phyloP scores from a whole-genome alignment of 768 basidiomycete genomes.

The Phlebiopsis flavidoalba region DNA sequence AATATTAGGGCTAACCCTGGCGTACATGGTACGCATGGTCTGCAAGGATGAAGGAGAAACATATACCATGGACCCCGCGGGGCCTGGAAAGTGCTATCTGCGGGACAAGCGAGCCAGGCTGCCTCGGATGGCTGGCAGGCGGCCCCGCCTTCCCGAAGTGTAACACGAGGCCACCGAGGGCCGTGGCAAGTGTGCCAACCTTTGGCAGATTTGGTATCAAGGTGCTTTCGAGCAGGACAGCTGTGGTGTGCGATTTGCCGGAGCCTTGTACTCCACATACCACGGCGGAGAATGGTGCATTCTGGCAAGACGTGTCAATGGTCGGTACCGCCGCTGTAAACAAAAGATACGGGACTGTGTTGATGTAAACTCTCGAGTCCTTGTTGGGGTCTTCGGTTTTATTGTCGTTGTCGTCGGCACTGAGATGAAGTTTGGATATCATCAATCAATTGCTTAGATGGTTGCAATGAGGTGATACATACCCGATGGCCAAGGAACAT shows the following conservation, averaged over 20 bases:
- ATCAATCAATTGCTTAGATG: neutral
- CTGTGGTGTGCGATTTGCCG: constrained; percentile 70
- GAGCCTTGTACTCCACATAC: constrained; percentile 76
- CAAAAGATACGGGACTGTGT: constrained; percentile 44
- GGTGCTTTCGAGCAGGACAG: constrained; percentile 66
- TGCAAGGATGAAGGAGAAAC: constrained; percentile 56
- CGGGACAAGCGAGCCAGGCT: constrained; percentile 45
- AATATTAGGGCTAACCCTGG: constrained; percentile 43
- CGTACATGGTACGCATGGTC: constrained; percentile 53
- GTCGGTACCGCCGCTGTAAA: neutral
- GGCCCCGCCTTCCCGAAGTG: constrained; percentile 68
- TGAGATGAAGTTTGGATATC: neutral
- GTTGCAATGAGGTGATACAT: neutral
- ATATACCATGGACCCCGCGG: constrained; percentile 17
- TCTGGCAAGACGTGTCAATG: constrained; percentile 33
- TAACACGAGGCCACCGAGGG: constrained; percentile 59
- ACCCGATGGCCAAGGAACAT: constrained; percentile 27
- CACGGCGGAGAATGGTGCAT: constrained; percentile 69
- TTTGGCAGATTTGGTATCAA: constrained; percentile 46
- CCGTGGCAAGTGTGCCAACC: constrained; percentile 47
- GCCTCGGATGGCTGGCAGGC: constrained; percentile 58
- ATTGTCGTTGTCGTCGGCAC: neutral
- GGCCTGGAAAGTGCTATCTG: constrained; percentile 21
- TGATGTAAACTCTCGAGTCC: constrained; percentile 59
- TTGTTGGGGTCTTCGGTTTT: neutral